Evolutionary conservation across 1,139 yeast genomes (phyloP), one percentile per base, ranked within the genome.

Genomic region (Debaryomyces singareniensis): DNA sequence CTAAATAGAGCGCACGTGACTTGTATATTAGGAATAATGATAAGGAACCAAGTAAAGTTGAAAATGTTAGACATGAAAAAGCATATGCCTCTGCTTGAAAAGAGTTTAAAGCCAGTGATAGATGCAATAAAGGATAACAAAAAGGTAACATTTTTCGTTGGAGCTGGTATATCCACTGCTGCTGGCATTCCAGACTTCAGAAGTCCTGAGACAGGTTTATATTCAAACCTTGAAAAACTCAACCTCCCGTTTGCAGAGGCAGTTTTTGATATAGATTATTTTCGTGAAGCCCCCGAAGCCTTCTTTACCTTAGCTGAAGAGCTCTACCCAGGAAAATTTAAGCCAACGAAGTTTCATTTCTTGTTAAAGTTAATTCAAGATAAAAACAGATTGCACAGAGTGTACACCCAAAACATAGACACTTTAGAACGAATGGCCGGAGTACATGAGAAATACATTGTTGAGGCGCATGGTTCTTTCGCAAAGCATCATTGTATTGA

Each of bases 111-210:
- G 28, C 52, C 57, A 6, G 51, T 41, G 1, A 49, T 47, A 5
- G 53, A 48, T 3, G 44, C 56, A 7, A 40, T 46, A 24, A 27
- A 40, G 1, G 52, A 53, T 1, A 27, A 34, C 9, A 53, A 52
- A 33, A 64, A 61, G 36, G 56, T 64, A 2, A 58, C 70, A 0
- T 69, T 73, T 43, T 69, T 73, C 58, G 80, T 78, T 10, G 97
- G 97, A 1, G 98, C 98, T 0, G 98, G 98, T 1, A 78, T 86
- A 27, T 85, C 96, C 4, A 89, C 97, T 0, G 67, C 82, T 2
- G 89, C 95, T 20, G 97, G 97, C 1, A 89, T 89, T 28, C 98
- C 97, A 0, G 97, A 91, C 50, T 91, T 91, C 51, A 66, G 97
- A 41, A 78, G 94, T 13, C 96, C 97, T 1, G 72, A 78, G 29